Percentiles rank a stretch among this genome's conserved stretches.
Evolutionary conservation across 306 rosid species (phyloP).

Genomic region (Quercus agrifolia): DNA sequence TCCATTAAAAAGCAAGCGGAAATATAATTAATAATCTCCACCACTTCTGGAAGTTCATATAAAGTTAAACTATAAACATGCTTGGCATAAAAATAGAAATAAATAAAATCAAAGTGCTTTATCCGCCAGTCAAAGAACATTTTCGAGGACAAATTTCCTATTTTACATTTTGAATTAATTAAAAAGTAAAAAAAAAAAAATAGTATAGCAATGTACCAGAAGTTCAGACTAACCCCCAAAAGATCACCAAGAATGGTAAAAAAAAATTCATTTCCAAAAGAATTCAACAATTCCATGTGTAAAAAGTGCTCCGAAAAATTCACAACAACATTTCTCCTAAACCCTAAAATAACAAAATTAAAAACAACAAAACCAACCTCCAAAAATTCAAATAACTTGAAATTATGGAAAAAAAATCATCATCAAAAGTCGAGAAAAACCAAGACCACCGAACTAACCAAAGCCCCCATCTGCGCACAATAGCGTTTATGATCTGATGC

Average conservation of each 20-base stretch:
- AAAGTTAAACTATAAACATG: too few species aligned
- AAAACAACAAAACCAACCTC: not conserved
- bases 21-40: too few species aligned
- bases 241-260: not conserved
- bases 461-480: slow-evolving; percentile 30
- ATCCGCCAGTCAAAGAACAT: too few species aligned
- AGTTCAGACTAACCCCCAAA: not conserved
- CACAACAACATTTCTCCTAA: not conserved
- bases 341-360: too few species aligned
- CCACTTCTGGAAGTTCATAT: too few species aligned
- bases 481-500: slow-evolving; percentile 17
- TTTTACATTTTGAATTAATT: too few species aligned
- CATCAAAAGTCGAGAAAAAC: slow-evolving; percentile 18
- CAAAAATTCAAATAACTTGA: not conserved
- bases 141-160: too few species aligned
- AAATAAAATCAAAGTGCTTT: too few species aligned
- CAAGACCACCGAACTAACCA: slow-evolving; percentile 21
- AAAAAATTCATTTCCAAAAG: not conserved
- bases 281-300: not conserved
- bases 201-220: too few species aligned
- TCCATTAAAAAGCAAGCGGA: too few species aligned
- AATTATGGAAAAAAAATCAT: not conserved
- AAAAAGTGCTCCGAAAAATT: not conserved
- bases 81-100: too few species aligned
- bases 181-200: too few species aligned